Conservation (phyloP, 108 stramenopile species). For the Cyclostephanos tholiformis region DNA sequence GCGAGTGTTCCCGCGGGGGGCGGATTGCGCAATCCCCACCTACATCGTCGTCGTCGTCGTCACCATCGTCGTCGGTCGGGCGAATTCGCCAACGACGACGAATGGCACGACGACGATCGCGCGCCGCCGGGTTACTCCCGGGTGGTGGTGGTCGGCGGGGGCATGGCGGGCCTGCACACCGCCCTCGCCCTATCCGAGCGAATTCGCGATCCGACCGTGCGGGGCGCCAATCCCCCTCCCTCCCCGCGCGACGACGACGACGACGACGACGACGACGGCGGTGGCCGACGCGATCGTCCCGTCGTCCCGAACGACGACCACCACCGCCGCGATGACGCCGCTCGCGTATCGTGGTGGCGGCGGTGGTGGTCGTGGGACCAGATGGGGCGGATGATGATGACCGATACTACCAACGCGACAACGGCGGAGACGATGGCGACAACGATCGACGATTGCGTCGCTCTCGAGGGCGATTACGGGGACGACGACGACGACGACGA, state of each 20-base stretch:
- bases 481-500: background rate
- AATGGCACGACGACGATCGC: too few relatives aligned
- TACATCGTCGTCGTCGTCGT: background rate
- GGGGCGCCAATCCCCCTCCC: slow-evolving; percentile 14
- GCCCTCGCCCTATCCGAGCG: slow-evolving; percentile 33
- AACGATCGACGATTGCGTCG: too few relatives aligned
- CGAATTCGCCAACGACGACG: too few relatives aligned
- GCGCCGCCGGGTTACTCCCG: slow-evolving; percentile 12
- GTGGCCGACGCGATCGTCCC: too few relatives aligned
- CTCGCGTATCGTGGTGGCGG: too few relatives aligned
- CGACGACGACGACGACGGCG: too few relatives aligned
- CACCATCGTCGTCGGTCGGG: background rate
- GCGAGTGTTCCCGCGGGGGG: background rate
- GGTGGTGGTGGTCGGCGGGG: slow-evolving; percentile 40
- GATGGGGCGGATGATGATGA: too few relatives aligned
- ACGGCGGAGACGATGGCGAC: background rate
- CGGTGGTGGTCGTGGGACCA: too few relatives aligned
- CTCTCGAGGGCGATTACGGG: background rate
- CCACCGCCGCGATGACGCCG: too few relatives aligned
- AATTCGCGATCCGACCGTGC: background rate
- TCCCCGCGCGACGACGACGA: background rate
- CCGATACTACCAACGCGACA: background rate
- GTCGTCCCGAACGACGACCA: too few relatives aligned
- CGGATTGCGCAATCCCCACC: slow-evolving; percentile 24
- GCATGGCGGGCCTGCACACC: slow-evolving; percentile 40